Evolutionary conservation across 2,329 filamentous ascomycete genomes (phyloP).

Genomic region (Trichoderma guizhouense): DNA sequence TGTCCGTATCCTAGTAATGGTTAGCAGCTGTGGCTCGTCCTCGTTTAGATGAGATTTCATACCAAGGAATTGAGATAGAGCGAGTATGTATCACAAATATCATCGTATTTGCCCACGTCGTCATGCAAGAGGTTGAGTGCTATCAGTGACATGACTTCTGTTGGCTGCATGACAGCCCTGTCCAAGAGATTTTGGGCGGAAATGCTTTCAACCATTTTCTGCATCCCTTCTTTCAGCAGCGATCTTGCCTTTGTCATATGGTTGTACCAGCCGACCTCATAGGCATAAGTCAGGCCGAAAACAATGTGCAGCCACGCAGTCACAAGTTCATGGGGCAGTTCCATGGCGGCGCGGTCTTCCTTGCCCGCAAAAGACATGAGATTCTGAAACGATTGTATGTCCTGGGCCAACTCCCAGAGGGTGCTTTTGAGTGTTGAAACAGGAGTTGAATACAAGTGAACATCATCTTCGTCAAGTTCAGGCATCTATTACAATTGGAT

Average conservation of each 20-base stretch:
- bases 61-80: conserved; percentile 42
- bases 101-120: conserved; percentile 35
- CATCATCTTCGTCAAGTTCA: conserved; percentile 8
- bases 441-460: background rate
- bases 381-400: conserved; percentile 30
- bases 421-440: conserved; percentile 18
- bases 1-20: conserved; percentile 37
- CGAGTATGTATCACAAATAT: conserved; percentile 42
- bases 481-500: conserved; percentile 15
- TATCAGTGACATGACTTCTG: conserved; percentile 42
- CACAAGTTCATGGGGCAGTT: conserved; percentile 36
- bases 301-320: conserved; percentile 43
- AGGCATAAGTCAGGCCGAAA: conserved; percentile 32
- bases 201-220: conserved; percentile 35
- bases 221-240: conserved; percentile 36
- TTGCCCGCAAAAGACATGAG: conserved; percentile 29
- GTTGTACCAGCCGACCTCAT: conserved; percentile 26
- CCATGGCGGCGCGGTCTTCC: conserved; percentile 29
- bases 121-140: conserved; percentile 39
- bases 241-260: conserved; percentile 31
- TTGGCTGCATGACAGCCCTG: conserved; percentile 39
- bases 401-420: conserved; percentile 26
- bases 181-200: conserved; percentile 33
- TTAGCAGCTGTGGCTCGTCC: background rate
- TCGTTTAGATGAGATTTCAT: background rate